Evolutionary conservation across 75 land plant genomes (phyloP), one percentile per base, ranked within the genome.

Genomic region (Azolla pinnata): DNA sequence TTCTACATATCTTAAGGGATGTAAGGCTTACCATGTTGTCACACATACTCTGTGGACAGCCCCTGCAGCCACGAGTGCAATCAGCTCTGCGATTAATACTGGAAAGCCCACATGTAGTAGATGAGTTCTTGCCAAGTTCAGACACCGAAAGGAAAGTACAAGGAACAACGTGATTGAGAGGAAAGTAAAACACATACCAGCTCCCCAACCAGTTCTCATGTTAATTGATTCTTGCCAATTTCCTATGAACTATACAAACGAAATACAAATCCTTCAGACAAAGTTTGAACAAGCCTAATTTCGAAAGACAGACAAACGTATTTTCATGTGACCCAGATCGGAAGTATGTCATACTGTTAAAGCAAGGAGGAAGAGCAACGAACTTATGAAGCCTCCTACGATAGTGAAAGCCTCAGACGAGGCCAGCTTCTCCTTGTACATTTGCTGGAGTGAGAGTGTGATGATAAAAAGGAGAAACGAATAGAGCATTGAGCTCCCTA

Each of bases 11-110:
- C n/a, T n/a, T n/a, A n/a, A n/a, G n/a, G n/a, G n/a, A n/a, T n/a
- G n/a, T n/a, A n/a, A n/a, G n/a, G n/a, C n/a, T 69, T 83, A 90
- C 96, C 96, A 90, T 47, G 96, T 86, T 59, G 96, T 90, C 34
- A 90, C 76, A 29, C 96, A 90, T 49, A 90, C 96, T 70, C 96
- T 80, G 49, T 90, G 96, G 1, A 90, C 96, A 18, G 87, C 73
- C 56, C 87, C 50, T 34, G 96, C 96, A 67, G 90, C 87, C 72
- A 90, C 64, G 0, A 80, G 70, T 29, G 96, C 96, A 67, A 90
- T 71, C n/a, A 71, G 59, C 65, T 83, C 90, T 44, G 96, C 79
- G 31, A 86, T 24, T 25, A 90, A 31, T 59, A 86, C 96, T 90
- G 16, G 56, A 31, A 50, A 57, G 59, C 10, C n/a, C 19, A 56